A percentile compares a stretch with the other conserved stretches of the same genome.
These are phyloP conservation scores for Pseudocercospora vitis DNA, from an alignment of 2,329 filamentous ascomycete species.

Conservation along the genomic window DNA sequence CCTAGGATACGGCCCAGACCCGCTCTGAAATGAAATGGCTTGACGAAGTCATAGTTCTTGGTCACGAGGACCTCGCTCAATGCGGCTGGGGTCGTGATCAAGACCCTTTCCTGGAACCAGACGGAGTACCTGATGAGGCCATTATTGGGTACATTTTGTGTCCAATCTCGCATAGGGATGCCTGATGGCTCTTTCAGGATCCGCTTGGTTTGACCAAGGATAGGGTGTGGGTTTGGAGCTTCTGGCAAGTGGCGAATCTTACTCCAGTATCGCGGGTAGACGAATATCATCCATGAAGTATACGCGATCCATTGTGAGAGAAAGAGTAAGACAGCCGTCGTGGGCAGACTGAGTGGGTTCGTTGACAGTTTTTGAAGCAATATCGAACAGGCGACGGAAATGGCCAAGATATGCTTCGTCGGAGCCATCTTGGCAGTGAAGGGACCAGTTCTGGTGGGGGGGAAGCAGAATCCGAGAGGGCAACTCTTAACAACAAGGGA, in stretches of 20 bases:
- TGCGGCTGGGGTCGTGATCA: conserved; percentile 49
- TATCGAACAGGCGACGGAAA: conserved; percentile 4
- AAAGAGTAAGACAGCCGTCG: conserved; percentile 46
- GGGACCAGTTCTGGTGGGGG: not conserved
- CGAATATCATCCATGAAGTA: conserved; percentile 46
- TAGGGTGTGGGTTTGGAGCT: conserved; percentile 27
- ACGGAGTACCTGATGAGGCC: conserved; percentile 56
- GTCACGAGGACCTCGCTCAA: conserved; percentile 52
- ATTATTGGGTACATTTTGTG: conserved; percentile 55
- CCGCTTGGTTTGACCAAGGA: conserved; percentile 46
- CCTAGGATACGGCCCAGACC: conserved; percentile 66
- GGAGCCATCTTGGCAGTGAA: conserved; percentile 5
- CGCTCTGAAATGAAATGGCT: conserved; percentile 48
- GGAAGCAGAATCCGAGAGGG: not conserved
- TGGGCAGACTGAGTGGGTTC: conserved; percentile 37
- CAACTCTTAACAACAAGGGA: no score
- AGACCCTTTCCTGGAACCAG: conserved; percentile 46
- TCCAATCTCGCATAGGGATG: conserved; percentile 52
- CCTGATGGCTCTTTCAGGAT: conserved; percentile 47
- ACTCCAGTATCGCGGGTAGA: conserved; percentile 61
- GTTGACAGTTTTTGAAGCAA: conserved; percentile 29
- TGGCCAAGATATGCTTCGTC: not conserved
- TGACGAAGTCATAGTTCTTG: conserved; percentile 54
- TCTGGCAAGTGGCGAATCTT: conserved; percentile 58
- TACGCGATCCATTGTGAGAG: conserved; percentile 39